Evolutionary conservation across 805 yeast genomes (phyloP).

Genomic region (Yamadazyma ubonensis): DNA sequence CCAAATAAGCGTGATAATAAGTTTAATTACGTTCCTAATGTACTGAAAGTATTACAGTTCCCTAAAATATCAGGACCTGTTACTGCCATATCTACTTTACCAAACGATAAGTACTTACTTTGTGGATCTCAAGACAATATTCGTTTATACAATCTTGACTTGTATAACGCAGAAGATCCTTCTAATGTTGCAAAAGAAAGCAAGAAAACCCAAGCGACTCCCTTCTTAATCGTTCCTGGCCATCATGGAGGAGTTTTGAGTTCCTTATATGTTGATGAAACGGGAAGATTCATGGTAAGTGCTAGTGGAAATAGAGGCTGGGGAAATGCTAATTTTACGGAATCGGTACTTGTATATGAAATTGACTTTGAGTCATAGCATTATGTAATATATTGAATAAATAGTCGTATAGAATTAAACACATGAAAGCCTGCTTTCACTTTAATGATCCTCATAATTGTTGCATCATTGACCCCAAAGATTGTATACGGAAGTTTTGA

Average conservation of each 20-base stretch:
- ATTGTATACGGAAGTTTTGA: constrained; percentile 26
- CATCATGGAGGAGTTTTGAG: constrained; percentile 93
- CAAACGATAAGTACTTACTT: constrained; percentile 72
- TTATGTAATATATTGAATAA: background rate
- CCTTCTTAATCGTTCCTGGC: constrained; percentile 91
- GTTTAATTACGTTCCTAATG: constrained; percentile 37
- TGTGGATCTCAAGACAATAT: constrained; percentile 92
- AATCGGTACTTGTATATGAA: constrained; percentile 78
- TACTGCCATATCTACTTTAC: constrained; percentile 73
- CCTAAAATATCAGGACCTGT: constrained; percentile 92
- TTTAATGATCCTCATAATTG: background rate
- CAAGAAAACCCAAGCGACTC: constrained; percentile 51
- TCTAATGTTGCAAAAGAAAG: constrained; percentile 22
- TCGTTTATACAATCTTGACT: constrained; percentile 72
- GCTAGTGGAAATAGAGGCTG: constrained; percentile 96
- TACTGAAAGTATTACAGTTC: constrained; percentile 61
- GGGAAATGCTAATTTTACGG: constrained; percentile 77
- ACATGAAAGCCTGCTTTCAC: constrained; percentile 6
- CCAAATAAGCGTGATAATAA: constrained; percentile 35
- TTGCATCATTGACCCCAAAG: constrained; percentile 1
- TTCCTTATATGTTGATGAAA: constrained; percentile 76
- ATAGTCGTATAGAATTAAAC: too few species aligned
- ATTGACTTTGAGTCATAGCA: constrained; percentile 44
- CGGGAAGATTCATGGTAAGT: constrained; percentile 83
- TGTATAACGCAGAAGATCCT: constrained; percentile 34